phyloP scores from a whole-genome alignment of 129 eudicot genomes.

The Deinandra increscens region DNA sequence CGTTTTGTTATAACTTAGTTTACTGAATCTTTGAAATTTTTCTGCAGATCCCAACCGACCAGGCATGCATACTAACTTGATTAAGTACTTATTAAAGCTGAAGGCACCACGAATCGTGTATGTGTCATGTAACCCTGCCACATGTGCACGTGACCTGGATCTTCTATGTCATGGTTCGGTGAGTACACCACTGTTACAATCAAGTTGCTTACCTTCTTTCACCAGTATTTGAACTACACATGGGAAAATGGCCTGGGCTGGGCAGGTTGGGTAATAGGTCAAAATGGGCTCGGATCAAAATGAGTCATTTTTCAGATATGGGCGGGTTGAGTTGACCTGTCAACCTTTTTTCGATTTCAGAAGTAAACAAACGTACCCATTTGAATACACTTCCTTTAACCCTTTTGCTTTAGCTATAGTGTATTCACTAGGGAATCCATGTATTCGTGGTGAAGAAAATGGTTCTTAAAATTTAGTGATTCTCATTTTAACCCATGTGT shows the following conservation, averaged over 20 bases:
- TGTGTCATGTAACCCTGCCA: conserved; percentile 97
- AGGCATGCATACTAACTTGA: conserved; percentile 92
- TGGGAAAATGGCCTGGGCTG: not conserved
- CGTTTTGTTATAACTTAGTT: conserved; percentile 8
- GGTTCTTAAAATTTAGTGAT: no score
- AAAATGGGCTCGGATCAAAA: not conserved
- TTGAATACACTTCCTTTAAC: not conserved
- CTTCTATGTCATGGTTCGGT: conserved; percentile 94
- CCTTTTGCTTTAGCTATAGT: not conserved
- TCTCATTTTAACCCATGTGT: no score
- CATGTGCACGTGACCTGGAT: conserved; percentile 98
- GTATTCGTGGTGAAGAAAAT: no score
- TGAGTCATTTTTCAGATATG: not conserved
- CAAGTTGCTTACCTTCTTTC: not conserved
- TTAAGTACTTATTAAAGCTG: conserved; percentile 66
- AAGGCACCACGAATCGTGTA: conserved; percentile 67
- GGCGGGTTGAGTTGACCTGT: not conserved
- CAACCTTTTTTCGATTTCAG: not conserved
- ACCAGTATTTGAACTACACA: not conserved
- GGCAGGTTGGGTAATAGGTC: not conserved
- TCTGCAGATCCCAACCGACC: conserved; percentile 93
- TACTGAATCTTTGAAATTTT: not conserved
- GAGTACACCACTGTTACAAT: conserved; percentile 22
- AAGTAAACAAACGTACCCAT: no score
- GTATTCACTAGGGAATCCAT: no score